Conservation (phyloP, 148 eudicot species). For the Heliamphora exappendiculata region DNA sequence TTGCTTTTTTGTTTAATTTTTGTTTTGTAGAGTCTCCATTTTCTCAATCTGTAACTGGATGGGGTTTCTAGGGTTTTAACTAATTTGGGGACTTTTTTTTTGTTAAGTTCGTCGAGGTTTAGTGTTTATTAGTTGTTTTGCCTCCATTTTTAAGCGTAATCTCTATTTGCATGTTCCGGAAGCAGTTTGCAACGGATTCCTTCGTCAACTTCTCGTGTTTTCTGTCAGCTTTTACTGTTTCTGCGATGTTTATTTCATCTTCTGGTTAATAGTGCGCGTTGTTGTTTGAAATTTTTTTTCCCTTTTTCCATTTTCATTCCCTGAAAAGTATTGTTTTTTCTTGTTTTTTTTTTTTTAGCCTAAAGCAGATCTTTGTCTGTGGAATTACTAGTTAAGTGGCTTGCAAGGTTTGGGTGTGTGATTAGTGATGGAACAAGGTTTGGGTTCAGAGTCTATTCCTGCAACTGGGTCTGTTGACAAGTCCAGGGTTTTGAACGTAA, state of each 20-base stretch:
- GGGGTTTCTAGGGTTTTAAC: not conserved
- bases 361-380: not conserved
- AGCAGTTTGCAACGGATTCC: not conserved
- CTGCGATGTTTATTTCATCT: not conserved
- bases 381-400: not conserved
- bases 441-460: constrained; percentile 26
- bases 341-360: not conserved
- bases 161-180: not conserved
- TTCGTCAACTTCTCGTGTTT: not conserved
- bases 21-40: not conserved
- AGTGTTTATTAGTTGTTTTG: not conserved
- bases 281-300: not conserved
- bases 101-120: not conserved
- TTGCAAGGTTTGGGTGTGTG: not conserved
- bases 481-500: constrained; percentile 33
- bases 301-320: not conserved
- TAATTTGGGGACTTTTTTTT: not conserved
- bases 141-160: not conserved
- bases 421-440: constrained; percentile 28
- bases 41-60: not conserved
- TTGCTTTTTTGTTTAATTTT: not conserved
- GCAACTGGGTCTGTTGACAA: constrained; percentile 27
- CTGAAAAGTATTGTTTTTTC: not conserved
- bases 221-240: too few relatives aligned
- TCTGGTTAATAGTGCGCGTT: not conserved